These are phyloP conservation scores for Secale cereale DNA, from an alignment of 176 grass and related monocot genomes.

Conservation along the genomic window DNA sequence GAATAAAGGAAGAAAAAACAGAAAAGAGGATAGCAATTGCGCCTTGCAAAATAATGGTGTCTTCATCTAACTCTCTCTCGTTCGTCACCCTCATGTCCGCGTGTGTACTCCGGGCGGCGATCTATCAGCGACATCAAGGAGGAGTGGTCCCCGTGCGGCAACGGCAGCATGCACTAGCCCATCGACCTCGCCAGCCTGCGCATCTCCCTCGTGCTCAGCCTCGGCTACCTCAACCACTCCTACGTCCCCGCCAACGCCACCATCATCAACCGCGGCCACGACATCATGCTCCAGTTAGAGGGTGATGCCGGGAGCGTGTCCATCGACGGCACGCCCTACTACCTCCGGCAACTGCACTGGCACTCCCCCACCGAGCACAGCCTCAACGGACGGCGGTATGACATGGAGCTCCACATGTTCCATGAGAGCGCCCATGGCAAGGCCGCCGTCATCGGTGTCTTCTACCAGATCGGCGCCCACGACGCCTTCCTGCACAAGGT, in stretches of 20 bases:
- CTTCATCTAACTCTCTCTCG: no score
- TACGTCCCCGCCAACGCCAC: slow-evolving; percentile 44
- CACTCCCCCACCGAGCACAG: slow-evolving; percentile 79
- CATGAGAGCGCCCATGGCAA: slow-evolving; percentile 44
- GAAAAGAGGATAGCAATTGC: no score
- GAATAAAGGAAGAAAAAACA: no score
- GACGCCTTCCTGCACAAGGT: slow-evolving; percentile 53
- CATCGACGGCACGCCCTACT: slow-evolving; percentile 56
- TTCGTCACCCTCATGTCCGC: no score
- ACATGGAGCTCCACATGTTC: slow-evolving; percentile 76
- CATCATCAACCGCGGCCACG: slow-evolving; percentile 66
- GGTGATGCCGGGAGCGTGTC: slow-evolving; percentile 47
- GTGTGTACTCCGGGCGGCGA: no score
- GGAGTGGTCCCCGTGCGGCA: slow-evolving; percentile 58
- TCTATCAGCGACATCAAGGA: slow-evolving; percentile 36
- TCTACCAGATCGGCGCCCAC: slow-evolving; percentile 39
- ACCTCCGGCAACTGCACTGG: slow-evolving; percentile 65
- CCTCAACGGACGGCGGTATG: slow-evolving; percentile 52
- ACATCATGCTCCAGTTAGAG: slow-evolving; percentile 50
- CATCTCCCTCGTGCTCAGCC: slow-evolving; percentile 20
- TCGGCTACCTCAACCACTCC: slow-evolving; percentile 47
- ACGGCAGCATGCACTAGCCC: slow-evolving; percentile 61
- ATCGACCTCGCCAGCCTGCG: slow-evolving; percentile 45
- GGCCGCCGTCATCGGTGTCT: slow-evolving; percentile 47
- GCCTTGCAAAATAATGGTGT: no score